Evolutionary conservation across 148 eudicot genomes (phyloP), one percentile per base, ranked within the genome.

Genomic region (Rhododendron kiyosumense): DNA sequence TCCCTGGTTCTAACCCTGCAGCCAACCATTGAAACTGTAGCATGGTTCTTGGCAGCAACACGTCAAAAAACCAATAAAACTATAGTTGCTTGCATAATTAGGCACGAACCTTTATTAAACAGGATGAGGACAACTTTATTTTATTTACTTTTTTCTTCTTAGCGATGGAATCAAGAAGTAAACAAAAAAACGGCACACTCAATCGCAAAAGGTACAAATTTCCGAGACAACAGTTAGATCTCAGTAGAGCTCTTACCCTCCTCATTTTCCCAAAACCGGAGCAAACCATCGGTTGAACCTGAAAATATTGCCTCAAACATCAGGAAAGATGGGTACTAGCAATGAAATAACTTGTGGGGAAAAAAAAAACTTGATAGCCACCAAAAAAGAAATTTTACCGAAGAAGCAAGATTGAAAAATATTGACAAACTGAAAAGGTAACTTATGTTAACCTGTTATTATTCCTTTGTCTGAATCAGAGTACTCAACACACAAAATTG

Each of bases 241-340:
- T 45, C 45, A 34, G 36, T 2, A 17, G 75, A 14, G 79, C 74
- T 81, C 93, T 91, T 86, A 91, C 93, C 98, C 73, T 97, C 98
- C 38, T 90, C 89, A 86, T 92, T 94, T 89, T 97, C 99, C 99
- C 99, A 97, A 83, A 97, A 97, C 81, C 99, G 89, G 78, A 97
- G 79, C 82, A 97, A 89, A 11, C 99, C 99, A 82, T 97, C 99
- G 14, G 89, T 91, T 86, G 99, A 97, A 81, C 99, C 93, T 90
- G 91, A 87, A 86, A 88, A 86, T 32, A 48, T 5, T 13, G 34
- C 75, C 24, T 69, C 80, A 87, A 87, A 82, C n/a, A 74, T 87
- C 43, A 77, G 38, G 79, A 49, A 36, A 20, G 67, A 43, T 30
- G 84, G 45, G 36, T 14, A 17, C 11, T 54, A 14, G 84, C 30